Conservation (phyloP, 352 stramenopile species). For the Phytopythium vexans region DNA sequence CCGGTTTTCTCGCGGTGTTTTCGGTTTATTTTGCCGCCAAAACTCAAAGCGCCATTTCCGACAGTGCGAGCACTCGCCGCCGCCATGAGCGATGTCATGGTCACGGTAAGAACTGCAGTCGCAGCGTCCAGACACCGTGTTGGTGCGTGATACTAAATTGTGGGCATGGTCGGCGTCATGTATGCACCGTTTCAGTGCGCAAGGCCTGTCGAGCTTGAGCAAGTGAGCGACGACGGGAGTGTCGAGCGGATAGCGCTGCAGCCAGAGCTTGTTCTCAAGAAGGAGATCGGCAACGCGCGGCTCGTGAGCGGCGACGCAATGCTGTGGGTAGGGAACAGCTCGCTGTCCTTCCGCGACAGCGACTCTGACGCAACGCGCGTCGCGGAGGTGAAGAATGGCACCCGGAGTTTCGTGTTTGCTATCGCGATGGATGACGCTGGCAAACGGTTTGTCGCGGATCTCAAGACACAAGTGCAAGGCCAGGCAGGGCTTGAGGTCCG, state of each 20-base stretch:
- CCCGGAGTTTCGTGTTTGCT: constrained; percentile 67
- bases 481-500: constrained; percentile 43
- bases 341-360: constrained; percentile 47
- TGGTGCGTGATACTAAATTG: too few relatives aligned
- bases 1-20: background rate
- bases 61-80: constrained; percentile 1
- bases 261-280: constrained; percentile 55
- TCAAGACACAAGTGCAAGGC: constrained; percentile 68
- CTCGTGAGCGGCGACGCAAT: constrained; percentile 69
- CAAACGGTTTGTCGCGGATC: constrained; percentile 59
- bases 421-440: constrained; percentile 27
- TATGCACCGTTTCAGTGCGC: constrained; percentile 32
- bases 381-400: constrained; percentile 53
- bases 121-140: too few relatives aligned
- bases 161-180: background rate
- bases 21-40: constrained; percentile 36
- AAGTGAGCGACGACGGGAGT: constrained; percentile 38
- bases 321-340: constrained; percentile 60
- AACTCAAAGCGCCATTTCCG: constrained; percentile 11
- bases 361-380: constrained; percentile 28
- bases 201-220: constrained; percentile 51
- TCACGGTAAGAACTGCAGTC: constrained; percentile 6
- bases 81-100: constrained; percentile 23
- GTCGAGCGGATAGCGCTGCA: constrained; percentile 32
- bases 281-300: constrained; percentile 77